Percentiles rank a stretch among this genome's conserved stretches.
phyloP scores from a whole-genome alignment of 1,284 basidiomycete species.

The Jaminaea rosea region DNA sequence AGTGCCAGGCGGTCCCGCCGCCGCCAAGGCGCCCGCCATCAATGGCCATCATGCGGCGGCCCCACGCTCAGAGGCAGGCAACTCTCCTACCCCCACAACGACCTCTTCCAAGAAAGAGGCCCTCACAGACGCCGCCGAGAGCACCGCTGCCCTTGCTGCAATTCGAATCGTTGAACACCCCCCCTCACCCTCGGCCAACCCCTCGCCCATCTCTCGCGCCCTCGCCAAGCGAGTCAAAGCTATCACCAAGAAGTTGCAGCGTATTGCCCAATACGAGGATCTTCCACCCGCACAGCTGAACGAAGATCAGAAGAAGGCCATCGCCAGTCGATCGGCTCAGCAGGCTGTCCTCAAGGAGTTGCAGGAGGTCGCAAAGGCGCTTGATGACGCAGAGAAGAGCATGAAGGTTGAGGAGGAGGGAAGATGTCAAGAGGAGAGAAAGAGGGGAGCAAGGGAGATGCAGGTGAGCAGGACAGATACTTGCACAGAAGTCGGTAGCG shows the following conservation, averaged over 20 bases:
- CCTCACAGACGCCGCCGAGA: not conserved
- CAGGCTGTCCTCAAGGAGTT: slow-evolving; percentile 3
- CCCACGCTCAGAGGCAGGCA: too few species aligned
- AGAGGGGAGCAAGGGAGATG: too few species aligned
- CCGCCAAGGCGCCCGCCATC: too few species aligned
- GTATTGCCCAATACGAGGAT: slow-evolving; percentile 2
- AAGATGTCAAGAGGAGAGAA: not conserved
- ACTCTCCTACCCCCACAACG: too few species aligned
- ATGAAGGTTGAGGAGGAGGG: not conserved
- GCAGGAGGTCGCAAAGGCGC: not conserved
- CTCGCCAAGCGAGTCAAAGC: slow-evolving; percentile 7
- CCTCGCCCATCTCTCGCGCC: not conserved
- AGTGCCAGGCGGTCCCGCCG: too few species aligned
- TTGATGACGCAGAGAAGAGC: not conserved
- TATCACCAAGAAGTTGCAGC: slow-evolving; percentile 7
- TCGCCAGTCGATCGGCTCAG: slow-evolving; percentile 4
- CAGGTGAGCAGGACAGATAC: too few species aligned
- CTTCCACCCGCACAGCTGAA: not conserved
- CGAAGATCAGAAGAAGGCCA: slow-evolving; percentile 2
- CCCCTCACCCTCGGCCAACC: not conserved
- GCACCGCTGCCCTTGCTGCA: not conserved
- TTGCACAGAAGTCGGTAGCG: too few species aligned
- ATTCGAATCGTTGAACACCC: not conserved
- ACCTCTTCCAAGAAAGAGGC: too few species aligned
- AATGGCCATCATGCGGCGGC: too few species aligned